Base-by-base conservation (phyloP, 805 yeast species). In the Ogataea kodamae region DNA sequence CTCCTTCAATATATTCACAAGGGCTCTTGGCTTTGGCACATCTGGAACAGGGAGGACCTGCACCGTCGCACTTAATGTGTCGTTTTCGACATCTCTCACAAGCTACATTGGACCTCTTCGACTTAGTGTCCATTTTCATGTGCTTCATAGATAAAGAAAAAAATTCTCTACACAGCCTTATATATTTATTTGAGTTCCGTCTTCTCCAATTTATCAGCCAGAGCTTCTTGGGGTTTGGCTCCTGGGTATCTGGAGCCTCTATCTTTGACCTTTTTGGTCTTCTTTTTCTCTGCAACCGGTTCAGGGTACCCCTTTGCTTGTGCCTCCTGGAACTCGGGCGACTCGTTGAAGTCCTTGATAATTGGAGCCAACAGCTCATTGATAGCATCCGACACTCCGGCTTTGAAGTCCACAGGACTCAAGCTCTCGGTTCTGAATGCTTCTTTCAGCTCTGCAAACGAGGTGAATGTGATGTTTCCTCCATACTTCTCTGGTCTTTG, bases 401-500 rank as follows among this genome's bases (percentile, higher is more conserved):
- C 62, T 63, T 92, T 92, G 61, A 92, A 79, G 62, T 92, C 99
- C 18, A 87, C 92, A 18, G 99, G 97, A 22, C 92, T 74, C 50
- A 92, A 72, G 56, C 76, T 76, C 57, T 82, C 84, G 18, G 72
- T 70, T 27, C 73, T 80, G 64, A 72, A 92, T 48, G 82, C 96
- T 22, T 65, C 64, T 57, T 81, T 81, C 52, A 92, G 67, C 22
- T 76, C 73, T 12, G 75, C 88, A 48, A 86, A 67, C 12, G 84
- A 68, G 25, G 55, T 56, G 73, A 76, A 92, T 29, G 80, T 68
- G 38, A 92, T 70, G 48, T 95, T 81, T 32, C 99, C 99, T 49
- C 99, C 98, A 60, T 86, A 92, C 64, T 92, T 81, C 61, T 92
- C 99, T 29, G 97, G 97, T 65, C 98, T 82, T 53, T 82, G 77